phyloP scores from a whole-genome alignment of 805 yeast species.

The Debaryomyces hansenii region DNA sequence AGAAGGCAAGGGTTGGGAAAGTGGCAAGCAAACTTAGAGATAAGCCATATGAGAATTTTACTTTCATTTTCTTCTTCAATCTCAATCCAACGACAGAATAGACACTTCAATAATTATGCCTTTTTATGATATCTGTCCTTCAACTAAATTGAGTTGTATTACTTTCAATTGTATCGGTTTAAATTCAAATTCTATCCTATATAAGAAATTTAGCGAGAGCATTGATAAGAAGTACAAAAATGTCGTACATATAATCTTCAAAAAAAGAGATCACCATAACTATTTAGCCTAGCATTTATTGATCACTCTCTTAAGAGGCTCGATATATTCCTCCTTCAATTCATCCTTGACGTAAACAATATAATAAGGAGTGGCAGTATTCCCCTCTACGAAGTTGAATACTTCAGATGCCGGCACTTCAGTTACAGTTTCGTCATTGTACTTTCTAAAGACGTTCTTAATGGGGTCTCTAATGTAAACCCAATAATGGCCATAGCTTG shows the following conservation, averaged over 20 bases:
- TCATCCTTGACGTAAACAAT: slow-evolving; percentile 78
- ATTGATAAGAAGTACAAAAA: not conserved
- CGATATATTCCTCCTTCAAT: slow-evolving; percentile 50
- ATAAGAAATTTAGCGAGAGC: not conserved
- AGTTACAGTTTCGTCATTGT: slow-evolving; percentile 93
- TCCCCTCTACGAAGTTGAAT: slow-evolving; percentile 61
- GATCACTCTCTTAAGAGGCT: slow-evolving; percentile 59
- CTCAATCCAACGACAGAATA: not conserved
- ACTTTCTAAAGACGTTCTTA: slow-evolving; percentile 72
- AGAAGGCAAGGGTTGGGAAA: not conserved
- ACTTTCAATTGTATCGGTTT: not conserved
- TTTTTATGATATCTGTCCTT: no score
- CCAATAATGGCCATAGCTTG: slow-evolving; percentile 97
- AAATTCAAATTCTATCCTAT: not conserved
- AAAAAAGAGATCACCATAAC: not conserved
- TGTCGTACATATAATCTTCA: not conserved
- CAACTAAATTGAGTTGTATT: no score
- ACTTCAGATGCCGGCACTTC: slow-evolving; percentile 70
- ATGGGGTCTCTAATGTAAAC: slow-evolving; percentile 80
- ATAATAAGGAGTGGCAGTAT: slow-evolving; percentile 93
- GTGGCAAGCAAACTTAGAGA: slow-evolving; percentile 2
- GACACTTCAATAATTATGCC: no score
- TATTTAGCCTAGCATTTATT: not conserved
- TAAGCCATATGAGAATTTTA: not conserved
- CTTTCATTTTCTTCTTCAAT: not conserved